Percentiles rank a stretch among this genome's conserved stretches.
Conservation (phyloP, 306 rosid genomes). For the Cucumis sativus region DNA sequence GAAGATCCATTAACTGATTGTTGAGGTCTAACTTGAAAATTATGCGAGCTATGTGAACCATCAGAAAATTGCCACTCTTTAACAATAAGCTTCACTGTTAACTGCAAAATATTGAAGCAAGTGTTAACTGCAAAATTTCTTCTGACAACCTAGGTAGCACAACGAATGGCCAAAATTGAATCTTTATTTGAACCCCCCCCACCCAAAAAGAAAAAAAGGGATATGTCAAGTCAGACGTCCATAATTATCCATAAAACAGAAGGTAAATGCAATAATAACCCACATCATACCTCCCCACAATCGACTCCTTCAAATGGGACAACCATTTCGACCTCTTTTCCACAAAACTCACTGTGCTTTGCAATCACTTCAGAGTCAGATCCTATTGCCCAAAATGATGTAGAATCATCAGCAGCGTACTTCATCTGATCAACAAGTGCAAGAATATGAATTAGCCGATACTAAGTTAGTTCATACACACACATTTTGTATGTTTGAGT, state of each 20-base stretch:
- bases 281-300: conserved; percentile 63
- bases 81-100: conserved; percentile 59
- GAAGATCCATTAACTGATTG: conserved; percentile 54
- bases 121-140: conserved; percentile 41
- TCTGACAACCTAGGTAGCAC: neutral
- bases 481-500: too few species aligned
- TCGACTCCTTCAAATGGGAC: conserved; percentile 82
- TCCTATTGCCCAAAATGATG: conserved; percentile 83
- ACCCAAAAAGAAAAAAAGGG: neutral
- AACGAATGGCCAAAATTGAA: neutral
- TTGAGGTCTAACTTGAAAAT: conserved; percentile 22
- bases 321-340: conserved; percentile 76
- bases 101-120: conserved; percentile 27
- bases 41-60: conserved; percentile 61
- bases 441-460: conserved; percentile 14
- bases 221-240: neutral
- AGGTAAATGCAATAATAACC: neutral
- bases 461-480: conserved; percentile 4
- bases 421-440: conserved; percentile 42
- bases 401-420: conserved; percentile 89
- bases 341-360: conserved; percentile 51
- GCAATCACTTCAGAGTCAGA: conserved; percentile 68
- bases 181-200: neutral
- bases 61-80: conserved; percentile 95
- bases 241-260: neutral